These are phyloP conservation scores for Plasmodium coatneyi DNA, from an alignment of 169 alveolate species.

Conservation along the genomic window DNA sequence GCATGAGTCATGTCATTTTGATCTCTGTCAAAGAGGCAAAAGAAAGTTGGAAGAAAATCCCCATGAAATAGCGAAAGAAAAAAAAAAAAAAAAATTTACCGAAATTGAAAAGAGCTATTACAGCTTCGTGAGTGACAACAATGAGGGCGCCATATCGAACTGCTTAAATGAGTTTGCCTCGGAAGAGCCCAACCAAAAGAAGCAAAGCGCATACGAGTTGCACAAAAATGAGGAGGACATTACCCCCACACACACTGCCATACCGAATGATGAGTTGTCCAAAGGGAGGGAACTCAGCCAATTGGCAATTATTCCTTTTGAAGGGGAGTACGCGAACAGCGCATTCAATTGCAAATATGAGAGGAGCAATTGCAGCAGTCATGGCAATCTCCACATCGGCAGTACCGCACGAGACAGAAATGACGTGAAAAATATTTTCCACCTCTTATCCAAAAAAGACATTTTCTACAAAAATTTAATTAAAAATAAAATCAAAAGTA, in stretches of 20 bases:
- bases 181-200: not conserved
- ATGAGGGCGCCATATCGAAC: not conserved
- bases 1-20: not conserved
- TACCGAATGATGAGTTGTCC: not conserved
- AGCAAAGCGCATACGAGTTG: not conserved
- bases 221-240: not conserved
- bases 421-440: conserved; percentile 25
- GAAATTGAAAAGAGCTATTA: not conserved
- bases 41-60: conserved; percentile 22
- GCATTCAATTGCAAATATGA: not conserved
- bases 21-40: not conserved
- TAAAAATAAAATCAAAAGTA: conserved; percentile 9
- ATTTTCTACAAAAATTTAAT: conserved; percentile 19
- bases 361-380: not conserved
- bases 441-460: conserved; percentile 26
- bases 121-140: not conserved
- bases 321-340: not conserved
- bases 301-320: conserved; percentile 51
- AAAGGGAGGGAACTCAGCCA: not conserved
- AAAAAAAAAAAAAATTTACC: conserved; percentile 27
- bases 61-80: conserved; percentile 13
- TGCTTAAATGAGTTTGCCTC: not conserved
- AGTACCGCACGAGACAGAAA: not conserved
- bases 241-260: not conserved
- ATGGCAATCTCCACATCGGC: not conserved